Percentiles rank a stretch among this genome's conserved stretches.
phyloP scores from a whole-genome alignment of 306 rosid species.

The Luffa aegyptiaca region DNA sequence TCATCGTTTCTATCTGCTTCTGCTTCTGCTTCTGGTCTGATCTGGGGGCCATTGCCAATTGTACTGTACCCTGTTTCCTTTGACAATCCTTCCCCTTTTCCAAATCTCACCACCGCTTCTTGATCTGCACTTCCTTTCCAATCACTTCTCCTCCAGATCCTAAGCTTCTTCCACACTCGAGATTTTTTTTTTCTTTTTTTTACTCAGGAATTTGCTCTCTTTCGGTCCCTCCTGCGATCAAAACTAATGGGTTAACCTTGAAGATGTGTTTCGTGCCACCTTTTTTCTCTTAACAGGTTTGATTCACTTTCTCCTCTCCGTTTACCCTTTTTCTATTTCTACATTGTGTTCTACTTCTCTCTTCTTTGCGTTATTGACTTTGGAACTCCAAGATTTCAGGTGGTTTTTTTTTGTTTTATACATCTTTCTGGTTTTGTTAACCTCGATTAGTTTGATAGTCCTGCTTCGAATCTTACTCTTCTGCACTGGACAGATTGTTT shows the following conservation, averaged over 20 bases:
- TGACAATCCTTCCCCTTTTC: not conserved
- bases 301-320: not conserved
- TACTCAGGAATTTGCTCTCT: not conserved
- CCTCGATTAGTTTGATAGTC: not conserved
- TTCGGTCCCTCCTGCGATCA: not conserved
- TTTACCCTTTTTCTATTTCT: not conserved
- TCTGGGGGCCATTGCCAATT: not conserved
- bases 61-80: not conserved
- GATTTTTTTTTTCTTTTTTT: not conserved
- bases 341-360: not conserved
- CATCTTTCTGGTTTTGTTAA: not conserved
- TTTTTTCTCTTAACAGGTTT: not conserved
- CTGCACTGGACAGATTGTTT: not conserved
- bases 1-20: not conserved
- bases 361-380: not conserved
- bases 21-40: not conserved
- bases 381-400: not conserved
- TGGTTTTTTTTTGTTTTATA: not conserved
- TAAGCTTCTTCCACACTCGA: not conserved
- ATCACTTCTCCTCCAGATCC: not conserved
- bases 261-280: not conserved
- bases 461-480: not conserved
- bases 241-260: not conserved
- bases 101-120: not conserved
- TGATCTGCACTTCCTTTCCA: not conserved